Percentiles rank a stretch among this genome's conserved stretches.
phyloP scores from a whole-genome alignment of 768 basidiomycete genomes.

The Boletus patriciae region DNA sequence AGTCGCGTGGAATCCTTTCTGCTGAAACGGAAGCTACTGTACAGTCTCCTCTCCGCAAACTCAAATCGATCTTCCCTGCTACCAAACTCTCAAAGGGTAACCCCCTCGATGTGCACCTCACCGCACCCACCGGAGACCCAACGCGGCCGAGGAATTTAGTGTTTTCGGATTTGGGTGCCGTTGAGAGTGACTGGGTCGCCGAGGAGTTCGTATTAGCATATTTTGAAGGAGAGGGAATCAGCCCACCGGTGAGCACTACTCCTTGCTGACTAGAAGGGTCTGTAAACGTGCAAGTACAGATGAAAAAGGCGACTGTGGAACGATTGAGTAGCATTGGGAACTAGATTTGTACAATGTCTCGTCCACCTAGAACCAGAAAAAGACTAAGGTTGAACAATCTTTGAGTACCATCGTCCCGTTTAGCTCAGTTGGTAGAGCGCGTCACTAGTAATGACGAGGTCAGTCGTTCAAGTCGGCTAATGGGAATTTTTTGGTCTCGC shows the following conservation, averaged over 20 bases:
- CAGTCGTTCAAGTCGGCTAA: slow-evolving; percentile 66
- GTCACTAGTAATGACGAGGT: slow-evolving; percentile 72
- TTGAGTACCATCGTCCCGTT: slow-evolving; percentile 26
- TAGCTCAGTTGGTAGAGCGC: slow-evolving; percentile 57
- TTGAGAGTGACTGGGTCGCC: slow-evolving; percentile 75
- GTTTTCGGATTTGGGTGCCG: slow-evolving; percentile 68
- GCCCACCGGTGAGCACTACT: slow-evolving; percentile 58
- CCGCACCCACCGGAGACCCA: slow-evolving; percentile 48
- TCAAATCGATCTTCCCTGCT: slow-evolving; percentile 77
- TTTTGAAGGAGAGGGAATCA: slow-evolving; percentile 68
- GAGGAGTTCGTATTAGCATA: slow-evolving; percentile 73
- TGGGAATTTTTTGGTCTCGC: slow-evolving; percentile 30
- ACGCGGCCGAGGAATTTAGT: slow-evolving; percentile 54
- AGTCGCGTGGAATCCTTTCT: slow-evolving; percentile 52
- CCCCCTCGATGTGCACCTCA: slow-evolving; percentile 67
- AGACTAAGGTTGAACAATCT: too few relatives aligned
- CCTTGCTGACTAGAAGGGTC: background rate
- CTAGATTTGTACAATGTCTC: slow-evolving; percentile 6
- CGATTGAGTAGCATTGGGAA: slow-evolving; percentile 20
- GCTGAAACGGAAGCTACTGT: slow-evolving; percentile 57
- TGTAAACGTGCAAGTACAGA: slow-evolving; percentile 16
- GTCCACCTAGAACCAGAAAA: too few relatives aligned
- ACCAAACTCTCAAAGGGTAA: slow-evolving; percentile 64
- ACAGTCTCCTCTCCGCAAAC: slow-evolving; percentile 63
- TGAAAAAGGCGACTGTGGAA: slow-evolving; percentile 31